Percentiles rank a stretch among this genome's conserved stretches.
phyloP scores from a whole-genome alignment of 768 basidiomycete genomes.

The Macrolepiota albuminosa region DNA sequence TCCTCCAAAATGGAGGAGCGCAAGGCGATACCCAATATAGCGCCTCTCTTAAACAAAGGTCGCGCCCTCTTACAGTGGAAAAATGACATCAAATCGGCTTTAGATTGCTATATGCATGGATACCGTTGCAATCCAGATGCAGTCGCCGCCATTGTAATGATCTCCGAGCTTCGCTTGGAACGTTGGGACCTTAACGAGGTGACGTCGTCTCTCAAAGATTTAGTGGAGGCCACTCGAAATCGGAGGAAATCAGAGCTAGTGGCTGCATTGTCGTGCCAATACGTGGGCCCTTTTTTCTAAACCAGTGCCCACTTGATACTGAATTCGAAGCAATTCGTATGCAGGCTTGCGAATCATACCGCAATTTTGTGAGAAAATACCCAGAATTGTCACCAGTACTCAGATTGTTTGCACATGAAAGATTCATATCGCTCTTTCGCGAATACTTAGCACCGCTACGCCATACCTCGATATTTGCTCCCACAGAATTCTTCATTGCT shows the following conservation, averaged over 20 bases:
- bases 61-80: conserved; percentile 94
- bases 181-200: conserved; percentile 85
- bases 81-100: conserved; percentile 79
- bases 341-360: conserved; percentile 77
- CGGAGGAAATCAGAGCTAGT: conserved; percentile 87
- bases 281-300: conserved; percentile 41
- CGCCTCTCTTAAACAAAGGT: conserved; percentile 97
- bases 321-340: background rate
- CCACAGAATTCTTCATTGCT: background rate
- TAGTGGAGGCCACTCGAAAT: conserved; percentile 74
- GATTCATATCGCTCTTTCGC: background rate
- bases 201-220: conserved; percentile 78
- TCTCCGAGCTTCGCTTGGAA: conserved; percentile 88
- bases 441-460: background rate
- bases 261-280: conserved; percentile 71
- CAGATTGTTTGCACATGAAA: conserved; percentile 31
- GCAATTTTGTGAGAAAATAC: conserved; percentile 78
- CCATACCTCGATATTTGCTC: background rate
- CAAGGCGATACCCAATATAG: conserved; percentile 73
- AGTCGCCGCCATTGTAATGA: conserved; percentile 91
- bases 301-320: background rate
- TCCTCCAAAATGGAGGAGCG: conserved; percentile 83
- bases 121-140: conserved; percentile 84
- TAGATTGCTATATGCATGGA: conserved; percentile 83
- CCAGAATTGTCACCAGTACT: conserved; percentile 75